These are phyloP conservation scores for Clarireedia sp. DNA, from an alignment of 2,329 filamentous ascomycete genomes.

Conservation along the genomic window DNA sequence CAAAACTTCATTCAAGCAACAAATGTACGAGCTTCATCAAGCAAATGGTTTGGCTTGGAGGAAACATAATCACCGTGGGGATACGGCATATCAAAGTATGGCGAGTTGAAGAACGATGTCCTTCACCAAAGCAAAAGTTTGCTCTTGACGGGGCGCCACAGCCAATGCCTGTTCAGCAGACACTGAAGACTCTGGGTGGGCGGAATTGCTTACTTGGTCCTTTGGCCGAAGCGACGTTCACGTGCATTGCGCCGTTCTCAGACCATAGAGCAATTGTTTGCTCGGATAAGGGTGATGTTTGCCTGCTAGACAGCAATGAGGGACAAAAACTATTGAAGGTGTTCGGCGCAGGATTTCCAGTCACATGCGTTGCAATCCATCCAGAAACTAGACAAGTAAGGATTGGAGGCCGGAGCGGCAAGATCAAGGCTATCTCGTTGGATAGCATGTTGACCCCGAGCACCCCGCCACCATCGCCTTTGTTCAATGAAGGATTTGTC, in stretches of 20 bases:
- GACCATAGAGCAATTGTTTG: constrained; percentile 72
- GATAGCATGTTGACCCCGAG: constrained; percentile 30
- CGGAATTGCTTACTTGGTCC: constrained; percentile 80
- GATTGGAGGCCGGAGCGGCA: constrained; percentile 32
- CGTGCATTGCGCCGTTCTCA: constrained; percentile 64
- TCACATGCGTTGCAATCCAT: constrained; percentile 34
- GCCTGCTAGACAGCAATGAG: constrained; percentile 69
- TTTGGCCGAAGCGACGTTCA: constrained; percentile 78
- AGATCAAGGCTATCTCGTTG: constrained; percentile 43
- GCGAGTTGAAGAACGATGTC: constrained; percentile 64
- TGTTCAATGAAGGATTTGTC: constrained; percentile 13
- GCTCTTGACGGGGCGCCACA: constrained; percentile 35
- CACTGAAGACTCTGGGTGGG: constrained; percentile 67
- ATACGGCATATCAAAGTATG: constrained; percentile 91
- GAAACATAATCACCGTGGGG: constrained; percentile 74
- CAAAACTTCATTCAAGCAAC: constrained; percentile 76
- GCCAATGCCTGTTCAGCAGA: constrained; percentile 32
- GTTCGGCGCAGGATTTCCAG: constrained; percentile 55
- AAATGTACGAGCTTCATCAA: constrained; percentile 84
- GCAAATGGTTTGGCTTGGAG: constrained; percentile 86
- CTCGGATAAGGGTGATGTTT: constrained; percentile 84
- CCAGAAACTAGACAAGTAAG: constrained; percentile 28
- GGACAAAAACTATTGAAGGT: constrained; percentile 63
- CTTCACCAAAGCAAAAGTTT: constrained; percentile 58
- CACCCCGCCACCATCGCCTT: constrained; percentile 28